Base-by-base conservation (phyloP, 192 early-diverging fungal species). In the Backusella liffmaniae region DNA sequence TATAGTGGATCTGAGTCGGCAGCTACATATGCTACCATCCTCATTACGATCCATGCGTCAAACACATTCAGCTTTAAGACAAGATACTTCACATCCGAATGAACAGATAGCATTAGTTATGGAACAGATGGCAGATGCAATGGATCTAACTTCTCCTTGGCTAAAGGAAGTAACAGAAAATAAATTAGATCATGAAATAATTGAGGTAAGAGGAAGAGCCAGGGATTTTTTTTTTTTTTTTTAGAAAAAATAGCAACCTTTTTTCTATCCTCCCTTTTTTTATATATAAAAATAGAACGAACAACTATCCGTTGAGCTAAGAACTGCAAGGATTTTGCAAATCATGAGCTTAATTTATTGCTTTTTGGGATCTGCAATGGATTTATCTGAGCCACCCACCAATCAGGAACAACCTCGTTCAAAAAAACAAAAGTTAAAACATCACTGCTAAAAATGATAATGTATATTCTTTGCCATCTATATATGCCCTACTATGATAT, bases 371-470 rank as follows among this genome's bases (percentile, higher is more conserved):
- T 62, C 56, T 62, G 56, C 56, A 62, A 29, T 62, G 26, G 56
- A 62, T 29, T 62, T 62, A 30, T 12, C 9, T 12, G 56, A 62
- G 23, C 0, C 56, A 62, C 12, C 56, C 7, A 13, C 56, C 56
- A 62, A 62, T 62, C 56, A 62, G 56, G 56, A 62, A n/a, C 46
- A 49, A 8, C 56, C 23, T 62, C 56, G 56, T 62, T 29, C 21
- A 4, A 62, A 62, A 62, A 62, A 62, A 62, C 56, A 62, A 62
- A 62, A 62, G n/a, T 23, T 62, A 62, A 62, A 62, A 10, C 56
- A 62, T 29, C 26, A 13, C n/a, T 62, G 56, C 21, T 62, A 62
- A 49, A 18, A n/a, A 49, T n/a, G 5, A 18, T 49, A n/a, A n/a
- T 49, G 46, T 49, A 49, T 49, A 49, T 49, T n/a, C 18, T 49